Conservation (phyloP, 139 green algal genomes). For the Chlamydomonas sp. region DNA sequence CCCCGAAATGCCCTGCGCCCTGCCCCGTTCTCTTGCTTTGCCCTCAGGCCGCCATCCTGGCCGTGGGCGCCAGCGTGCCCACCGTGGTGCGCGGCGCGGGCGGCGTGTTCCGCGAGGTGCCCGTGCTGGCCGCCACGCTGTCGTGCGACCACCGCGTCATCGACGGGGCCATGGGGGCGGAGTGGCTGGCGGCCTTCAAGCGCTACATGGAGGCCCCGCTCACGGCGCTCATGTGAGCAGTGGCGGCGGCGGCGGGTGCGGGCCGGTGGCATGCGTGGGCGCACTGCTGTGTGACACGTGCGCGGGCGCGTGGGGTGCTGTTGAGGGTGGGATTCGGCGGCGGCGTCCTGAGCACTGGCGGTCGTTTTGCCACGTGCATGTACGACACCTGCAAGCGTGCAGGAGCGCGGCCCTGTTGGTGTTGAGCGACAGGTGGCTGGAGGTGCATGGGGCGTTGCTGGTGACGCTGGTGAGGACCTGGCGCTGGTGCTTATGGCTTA, state of each 20-base stretch:
- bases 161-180: slow-evolving; percentile 94
- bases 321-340: too few species aligned
- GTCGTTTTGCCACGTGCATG: too few species aligned
- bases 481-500: too few species aligned
- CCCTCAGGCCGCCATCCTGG: slow-evolving; percentile 79
- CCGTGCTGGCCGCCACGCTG: slow-evolving; percentile 71
- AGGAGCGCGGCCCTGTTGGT: too few species aligned
- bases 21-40: not conserved
- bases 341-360: too few species aligned
- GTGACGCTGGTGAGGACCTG: too few species aligned
- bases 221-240: slow-evolving; percentile 87
- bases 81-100: slow-evolving; percentile 63
- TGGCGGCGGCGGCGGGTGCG: too few species aligned
- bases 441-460: too few species aligned
- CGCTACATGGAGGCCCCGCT: slow-evolving; percentile 90
- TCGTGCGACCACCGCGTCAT: slow-evolving; percentile 98
- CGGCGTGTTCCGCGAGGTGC: slow-evolving; percentile 65
- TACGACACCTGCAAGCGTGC: too few species aligned
- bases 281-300: not conserved
- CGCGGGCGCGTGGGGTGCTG: too few species aligned
- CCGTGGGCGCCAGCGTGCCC: slow-evolving; percentile 68
- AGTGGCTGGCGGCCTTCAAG: slow-evolving; percentile 97
- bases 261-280: not conserved
- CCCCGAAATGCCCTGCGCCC: not conserved
- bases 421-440: too few species aligned